These are phyloP conservation scores for Prototheca stagnorum DNA, from an alignment of 163 green algal genomes.

Conservation along the genomic window DNA sequence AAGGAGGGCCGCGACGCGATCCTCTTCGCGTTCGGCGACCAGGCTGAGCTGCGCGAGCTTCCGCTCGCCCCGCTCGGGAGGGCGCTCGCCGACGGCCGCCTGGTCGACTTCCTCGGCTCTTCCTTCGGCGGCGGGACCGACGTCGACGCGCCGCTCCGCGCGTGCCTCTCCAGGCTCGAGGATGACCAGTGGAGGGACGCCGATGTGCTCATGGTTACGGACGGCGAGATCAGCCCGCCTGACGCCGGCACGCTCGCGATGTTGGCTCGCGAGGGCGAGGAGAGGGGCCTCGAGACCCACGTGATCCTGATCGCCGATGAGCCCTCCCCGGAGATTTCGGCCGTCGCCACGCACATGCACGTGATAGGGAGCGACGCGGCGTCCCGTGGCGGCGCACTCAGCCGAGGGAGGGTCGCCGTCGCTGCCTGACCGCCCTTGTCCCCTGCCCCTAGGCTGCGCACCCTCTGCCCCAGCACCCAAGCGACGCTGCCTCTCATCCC, in stretches of 20 bases:
- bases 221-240: constrained; percentile 67
- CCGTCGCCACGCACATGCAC: too few relatives aligned
- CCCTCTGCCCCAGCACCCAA: too few relatives aligned
- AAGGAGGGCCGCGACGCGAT: constrained; percentile 58
- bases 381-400: too few relatives aligned
- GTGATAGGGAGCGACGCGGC: too few relatives aligned
- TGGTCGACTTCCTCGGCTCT: constrained; percentile 62
- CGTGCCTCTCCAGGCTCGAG: neutral
- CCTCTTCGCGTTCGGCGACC: constrained; percentile 71
- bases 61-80: constrained; percentile 45
- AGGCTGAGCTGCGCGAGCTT: constrained; percentile 67
- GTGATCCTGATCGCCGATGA: constrained; percentile 51
- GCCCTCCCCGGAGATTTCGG: too few relatives aligned
- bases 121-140: constrained; percentile 79
- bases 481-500: too few relatives aligned
- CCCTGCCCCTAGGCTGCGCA: too few relatives aligned
- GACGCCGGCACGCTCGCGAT: constrained; percentile 28
- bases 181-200: constrained; percentile 24
- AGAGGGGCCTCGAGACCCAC: constrained; percentile 59
- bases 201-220: constrained; percentile 82
- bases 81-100: constrained; percentile 31
- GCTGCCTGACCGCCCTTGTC: too few relatives aligned
- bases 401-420: too few relatives aligned
- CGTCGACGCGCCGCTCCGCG: neutral
- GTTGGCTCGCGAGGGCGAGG: constrained; percentile 21